These are phyloP conservation scores for Biscogniauxia mediterranea DNA, from an alignment of 2,329 filamentous ascomycete genomes.

Conservation along the genomic window DNA sequence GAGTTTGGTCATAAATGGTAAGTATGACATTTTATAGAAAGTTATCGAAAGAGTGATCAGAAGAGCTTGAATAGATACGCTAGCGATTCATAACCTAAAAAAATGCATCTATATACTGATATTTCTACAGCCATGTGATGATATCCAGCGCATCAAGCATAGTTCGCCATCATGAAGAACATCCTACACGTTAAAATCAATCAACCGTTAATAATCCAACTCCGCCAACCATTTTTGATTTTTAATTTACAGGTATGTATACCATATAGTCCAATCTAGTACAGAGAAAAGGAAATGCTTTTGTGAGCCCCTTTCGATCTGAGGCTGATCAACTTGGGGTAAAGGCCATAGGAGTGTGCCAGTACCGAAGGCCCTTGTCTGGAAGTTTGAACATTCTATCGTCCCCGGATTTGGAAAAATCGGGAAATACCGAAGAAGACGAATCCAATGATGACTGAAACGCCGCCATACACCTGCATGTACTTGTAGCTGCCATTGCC, in stretches of 20 bases:
- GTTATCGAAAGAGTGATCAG: no score
- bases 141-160: no score
- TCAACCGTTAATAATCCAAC: no score
- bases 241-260: not conserved
- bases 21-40: no score
- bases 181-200: no score
- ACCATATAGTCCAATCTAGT: not conserved
- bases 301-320: not conserved
- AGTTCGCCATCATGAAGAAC: no score
- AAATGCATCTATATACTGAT: no score
- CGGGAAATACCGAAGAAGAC: constrained; percentile 1
- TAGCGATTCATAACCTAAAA: no score
- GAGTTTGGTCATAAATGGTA: no score
- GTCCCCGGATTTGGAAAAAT: not conserved
- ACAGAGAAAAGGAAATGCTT: not conserved
- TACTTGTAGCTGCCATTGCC: constrained; percentile 43
- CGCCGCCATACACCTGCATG: constrained; percentile 36
- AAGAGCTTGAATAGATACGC: no score
- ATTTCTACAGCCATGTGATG: no score
- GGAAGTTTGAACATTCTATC: not conserved
- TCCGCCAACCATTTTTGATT: not conserved
- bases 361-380: not conserved
- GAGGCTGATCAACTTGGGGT: not conserved
- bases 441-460: not conserved
- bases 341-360: not conserved